These are phyloP conservation scores for Babesia ovis DNA, from an alignment of 169 alveolate species.

Conservation along the genomic window DNA sequence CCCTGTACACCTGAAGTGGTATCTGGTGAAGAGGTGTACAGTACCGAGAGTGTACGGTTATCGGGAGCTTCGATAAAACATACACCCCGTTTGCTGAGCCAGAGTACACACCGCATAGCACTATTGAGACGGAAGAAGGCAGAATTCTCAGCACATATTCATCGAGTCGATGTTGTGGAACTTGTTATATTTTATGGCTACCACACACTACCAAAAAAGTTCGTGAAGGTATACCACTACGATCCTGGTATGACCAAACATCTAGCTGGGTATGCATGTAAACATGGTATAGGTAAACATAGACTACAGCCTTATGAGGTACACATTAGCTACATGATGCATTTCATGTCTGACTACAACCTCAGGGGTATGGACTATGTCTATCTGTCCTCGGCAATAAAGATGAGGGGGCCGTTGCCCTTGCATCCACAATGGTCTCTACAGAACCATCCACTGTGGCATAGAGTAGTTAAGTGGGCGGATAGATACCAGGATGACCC, in stretches of 20 bases:
- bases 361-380: conserved; percentile 29
- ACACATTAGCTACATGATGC: conserved; percentile 31
- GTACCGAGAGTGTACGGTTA: neutral
- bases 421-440: conserved; percentile 13
- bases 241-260: conserved; percentile 15
- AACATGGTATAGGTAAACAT: conserved; percentile 5
- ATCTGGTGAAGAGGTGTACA: neutral
- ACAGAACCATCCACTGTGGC: conserved; percentile 26
- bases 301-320: conserved; percentile 34
- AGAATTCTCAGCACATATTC: conserved; percentile 8
- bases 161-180: conserved; percentile 27
- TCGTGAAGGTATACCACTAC: conserved; percentile 36
- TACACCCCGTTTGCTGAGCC: conserved; percentile 2
- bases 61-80: neutral
- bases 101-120: conserved; percentile 4
- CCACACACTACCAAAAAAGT: conserved; percentile 17
- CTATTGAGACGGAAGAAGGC: conserved; percentile 4
- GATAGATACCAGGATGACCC: neutral
- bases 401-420: conserved; percentile 29
- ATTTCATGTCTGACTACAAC: conserved; percentile 29
- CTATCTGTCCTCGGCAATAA: conserved; percentile 32
- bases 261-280: conserved; percentile 24
- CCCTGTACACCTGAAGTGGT: neutral
- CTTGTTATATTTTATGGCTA: conserved; percentile 31
- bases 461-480: neutral